Evolutionary conservation across 2,329 filamentous ascomycete species (phyloP).

Genomic region (Apiospora koreana): DNA sequence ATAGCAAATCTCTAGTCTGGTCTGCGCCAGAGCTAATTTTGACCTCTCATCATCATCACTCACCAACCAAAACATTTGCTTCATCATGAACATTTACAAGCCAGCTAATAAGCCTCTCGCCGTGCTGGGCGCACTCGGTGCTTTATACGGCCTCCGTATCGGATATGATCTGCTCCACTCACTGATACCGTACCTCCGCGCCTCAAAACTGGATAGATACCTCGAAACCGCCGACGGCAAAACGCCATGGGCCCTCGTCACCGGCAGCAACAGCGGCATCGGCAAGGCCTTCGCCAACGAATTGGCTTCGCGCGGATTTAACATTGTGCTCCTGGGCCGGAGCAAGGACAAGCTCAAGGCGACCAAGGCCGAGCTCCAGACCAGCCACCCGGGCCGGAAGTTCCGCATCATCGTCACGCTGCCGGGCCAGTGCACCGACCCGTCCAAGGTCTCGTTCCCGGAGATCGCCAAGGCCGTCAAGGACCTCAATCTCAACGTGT

Average conservation of each 20-base stretch:
- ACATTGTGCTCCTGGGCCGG: slow-evolving; percentile 55
- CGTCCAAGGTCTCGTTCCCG: neutral
- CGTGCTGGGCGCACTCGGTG: slow-evolving; percentile 9
- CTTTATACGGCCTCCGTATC: neutral
- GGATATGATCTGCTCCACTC: neutral
- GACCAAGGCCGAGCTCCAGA: slow-evolving; percentile 36
- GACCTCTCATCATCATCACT: neutral
- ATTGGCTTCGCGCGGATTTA: slow-evolving; percentile 52
- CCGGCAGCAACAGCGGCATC: slow-evolving; percentile 53
- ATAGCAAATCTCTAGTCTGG: neutral
- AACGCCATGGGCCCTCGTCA: slow-evolving; percentile 45
- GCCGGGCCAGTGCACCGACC: neutral
- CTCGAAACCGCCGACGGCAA: slow-evolving; percentile 13
- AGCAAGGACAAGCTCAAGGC: slow-evolving; percentile 43
- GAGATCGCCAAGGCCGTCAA: slow-evolving; percentile 19
- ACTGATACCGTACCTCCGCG: neutral
- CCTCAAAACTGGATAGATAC: slow-evolving; percentile 3
- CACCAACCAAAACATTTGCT: neutral
- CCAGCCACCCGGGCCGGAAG: slow-evolving; percentile 35
- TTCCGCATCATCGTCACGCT: slow-evolving; percentile 40
- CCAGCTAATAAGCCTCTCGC: neutral
- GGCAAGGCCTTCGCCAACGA: slow-evolving; percentile 49
- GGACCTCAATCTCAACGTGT: slow-evolving; percentile 47
- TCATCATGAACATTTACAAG: neutral
- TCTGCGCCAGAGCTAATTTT: neutral